These are phyloP conservation scores for Bipolaris sorokiniana DNA, from an alignment of 2,329 filamentous ascomycete species.

Conservation along the genomic window DNA sequence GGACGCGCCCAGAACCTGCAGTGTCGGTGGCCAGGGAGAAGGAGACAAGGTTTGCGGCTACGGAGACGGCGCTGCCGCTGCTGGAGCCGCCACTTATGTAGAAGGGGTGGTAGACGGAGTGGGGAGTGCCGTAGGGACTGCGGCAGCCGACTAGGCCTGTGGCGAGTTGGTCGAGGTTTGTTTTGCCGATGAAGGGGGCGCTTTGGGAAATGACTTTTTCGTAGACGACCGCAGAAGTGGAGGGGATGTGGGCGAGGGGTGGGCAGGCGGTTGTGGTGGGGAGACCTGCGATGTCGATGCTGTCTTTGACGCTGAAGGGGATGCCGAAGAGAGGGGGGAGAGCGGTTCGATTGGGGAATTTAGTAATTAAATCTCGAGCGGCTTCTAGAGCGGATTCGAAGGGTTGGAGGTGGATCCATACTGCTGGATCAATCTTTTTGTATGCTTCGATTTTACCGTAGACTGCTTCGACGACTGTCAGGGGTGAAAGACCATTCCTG, in stretches of 20 bases:
- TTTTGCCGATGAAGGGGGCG: constrained; percentile 65
- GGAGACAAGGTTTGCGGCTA: constrained; percentile 60
- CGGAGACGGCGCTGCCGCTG: constrained; percentile 62
- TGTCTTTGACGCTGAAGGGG: constrained; percentile 65
- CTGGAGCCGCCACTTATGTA: constrained; percentile 64
- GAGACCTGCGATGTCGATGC: constrained; percentile 59
- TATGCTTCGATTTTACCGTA: constrained; percentile 59
- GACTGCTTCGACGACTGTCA: constrained; percentile 53
- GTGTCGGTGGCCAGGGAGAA: constrained; percentile 65
- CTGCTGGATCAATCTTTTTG: constrained; percentile 54
- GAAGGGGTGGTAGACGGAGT: constrained; percentile 58
- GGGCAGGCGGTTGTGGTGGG: constrained; percentile 61
- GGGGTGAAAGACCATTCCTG: constrained; percentile 52
- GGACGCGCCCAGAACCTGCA: constrained; percentile 60
- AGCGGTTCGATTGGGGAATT: constrained; percentile 49
- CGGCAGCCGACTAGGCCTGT: constrained; percentile 66
- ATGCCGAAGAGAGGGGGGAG: constrained; percentile 62
- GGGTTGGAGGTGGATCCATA: constrained; percentile 58
- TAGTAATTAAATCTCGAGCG: constrained; percentile 50
- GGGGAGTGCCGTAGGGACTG: constrained; percentile 63
- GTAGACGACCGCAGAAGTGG: constrained; percentile 59
- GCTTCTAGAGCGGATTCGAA: constrained; percentile 50
- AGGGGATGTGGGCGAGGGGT: constrained; percentile 56
- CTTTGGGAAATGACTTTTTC: constrained; percentile 58
- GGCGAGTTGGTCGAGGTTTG: constrained; percentile 67